These are phyloP conservation scores for Pestalotiopsis sp. DNA, from an alignment of 2,329 filamentous ascomycete species.

Conservation along the genomic window DNA sequence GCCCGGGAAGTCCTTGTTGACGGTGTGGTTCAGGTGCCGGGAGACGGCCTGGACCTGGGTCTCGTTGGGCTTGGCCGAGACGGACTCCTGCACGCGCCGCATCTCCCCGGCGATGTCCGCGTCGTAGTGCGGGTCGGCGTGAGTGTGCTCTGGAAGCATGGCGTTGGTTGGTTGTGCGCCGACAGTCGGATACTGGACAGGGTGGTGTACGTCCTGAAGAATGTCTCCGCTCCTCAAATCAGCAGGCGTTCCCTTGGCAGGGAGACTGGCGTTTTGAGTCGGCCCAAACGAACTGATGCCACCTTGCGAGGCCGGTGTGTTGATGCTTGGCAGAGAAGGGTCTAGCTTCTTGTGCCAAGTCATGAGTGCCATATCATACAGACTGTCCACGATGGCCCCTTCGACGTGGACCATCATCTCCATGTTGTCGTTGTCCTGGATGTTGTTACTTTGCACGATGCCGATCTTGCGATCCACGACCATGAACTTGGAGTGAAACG, in stretches of 20 bases:
- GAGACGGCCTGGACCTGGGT: constrained; percentile 61
- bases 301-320: constrained; percentile 47
- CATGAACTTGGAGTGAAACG: constrained; percentile 79
- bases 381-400: constrained; percentile 73
- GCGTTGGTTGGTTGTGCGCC: background rate
- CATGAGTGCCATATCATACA: constrained; percentile 75
- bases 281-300: constrained; percentile 27
- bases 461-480: constrained; percentile 74
- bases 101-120: constrained; percentile 62
- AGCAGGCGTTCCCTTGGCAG: constrained; percentile 25
- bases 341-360: constrained; percentile 69
- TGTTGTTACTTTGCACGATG: constrained; percentile 77
- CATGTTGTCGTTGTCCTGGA: constrained; percentile 76
- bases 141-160: constrained; percentile 55
- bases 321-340: constrained; percentile 59
- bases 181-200: background rate
- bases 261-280: constrained; percentile 29
- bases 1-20: constrained; percentile 49
- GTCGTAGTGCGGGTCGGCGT: constrained; percentile 67
- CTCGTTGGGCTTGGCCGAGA: constrained; percentile 54
- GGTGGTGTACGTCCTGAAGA: background rate
- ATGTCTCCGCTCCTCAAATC: background rate
- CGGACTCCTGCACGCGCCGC: constrained; percentile 58
- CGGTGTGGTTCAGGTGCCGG: constrained; percentile 67
- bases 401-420: constrained; percentile 82